Evolutionary conservation across 2,329 filamentous ascomycete genomes (phyloP).

Genomic region (Tolypocladium guangdongense): DNA sequence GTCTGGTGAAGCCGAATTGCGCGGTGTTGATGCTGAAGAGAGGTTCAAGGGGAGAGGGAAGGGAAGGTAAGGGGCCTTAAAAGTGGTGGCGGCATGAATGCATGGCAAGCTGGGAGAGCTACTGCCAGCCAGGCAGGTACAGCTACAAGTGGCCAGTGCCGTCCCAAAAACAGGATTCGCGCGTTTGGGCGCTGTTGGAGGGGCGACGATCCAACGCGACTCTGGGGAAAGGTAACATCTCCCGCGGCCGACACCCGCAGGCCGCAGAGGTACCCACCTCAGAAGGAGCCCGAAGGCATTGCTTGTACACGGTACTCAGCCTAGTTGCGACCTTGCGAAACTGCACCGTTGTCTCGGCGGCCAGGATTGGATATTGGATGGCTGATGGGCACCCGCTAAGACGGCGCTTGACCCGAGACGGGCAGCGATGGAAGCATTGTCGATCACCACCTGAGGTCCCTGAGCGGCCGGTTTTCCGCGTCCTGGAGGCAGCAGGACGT

Average conservation of each 20-base stretch:
- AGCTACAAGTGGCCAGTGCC: neutral
- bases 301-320: neutral
- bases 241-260: neutral
- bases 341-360: neutral
- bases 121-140: neutral
- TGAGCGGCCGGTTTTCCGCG: neutral
- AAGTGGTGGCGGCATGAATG: neutral
- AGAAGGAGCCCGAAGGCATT: neutral
- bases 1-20: neutral
- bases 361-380: too few relatives aligned
- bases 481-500: neutral
- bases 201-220: neutral
- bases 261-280: neutral
- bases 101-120: neutral
- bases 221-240: neutral
- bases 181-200: neutral
- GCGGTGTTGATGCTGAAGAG: neutral
- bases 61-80: slow-evolving; percentile 3
- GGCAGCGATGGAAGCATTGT: neutral
- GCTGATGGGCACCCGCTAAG: neutral
- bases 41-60: neutral
- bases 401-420: neutral
- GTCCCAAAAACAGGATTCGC: neutral
- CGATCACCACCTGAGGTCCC: too few relatives aligned
- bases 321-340: neutral